Base-by-base conservation (phyloP, 1,284 basidiomycete species). In the Moesziomyces antarcticus region DNA sequence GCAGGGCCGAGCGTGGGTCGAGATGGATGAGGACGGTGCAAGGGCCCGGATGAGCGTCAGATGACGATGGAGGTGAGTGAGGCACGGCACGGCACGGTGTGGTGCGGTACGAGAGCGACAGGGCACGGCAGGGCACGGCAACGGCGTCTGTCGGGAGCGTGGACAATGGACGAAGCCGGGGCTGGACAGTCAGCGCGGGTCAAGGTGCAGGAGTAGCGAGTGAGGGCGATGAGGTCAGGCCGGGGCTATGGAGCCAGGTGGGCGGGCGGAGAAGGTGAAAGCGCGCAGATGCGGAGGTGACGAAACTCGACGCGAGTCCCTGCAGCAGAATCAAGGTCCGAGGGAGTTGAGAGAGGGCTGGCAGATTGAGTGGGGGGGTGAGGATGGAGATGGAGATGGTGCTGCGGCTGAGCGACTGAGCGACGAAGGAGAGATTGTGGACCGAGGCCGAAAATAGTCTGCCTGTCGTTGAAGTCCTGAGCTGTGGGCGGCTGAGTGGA, bases 321-420 rank as follows among this genome's bases (percentile, higher is more conserved):
- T 42, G 57, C 53, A 61, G 59, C 45, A 33, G 40, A 42, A 42
- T 48, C 53, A 55, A 69, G 53, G 58, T 61, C 54, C 54, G 59
- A 52, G 56, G 27, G 27, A 24, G 3, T 2, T 5, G 5, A 27
- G 7, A 7, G 25, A 27, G 25, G 25, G 25, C 25, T 8, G 25
- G 25, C 25, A 27, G 30, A 33, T 33, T 10, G 30, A 11, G 20
- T 20, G 56, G 20, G 50, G 5, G n/a, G 16, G 20, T 41, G 50
- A 48, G 30, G 11, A 13, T n/a, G 22, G 30, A 40, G 35, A 24
- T 33, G 30, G 30, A 33, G 30, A 33, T 33, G 30, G 30, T 33
- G 30, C 30, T 33, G 30, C 27, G 27, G 27, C 30, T 33, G 30
- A 10, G 25, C 5, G 6, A 6, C 25, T 27, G 25, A 27, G 25